Conservation (phyloP, 1,284 basidiomycete species). For the Somion occarium region DNA sequence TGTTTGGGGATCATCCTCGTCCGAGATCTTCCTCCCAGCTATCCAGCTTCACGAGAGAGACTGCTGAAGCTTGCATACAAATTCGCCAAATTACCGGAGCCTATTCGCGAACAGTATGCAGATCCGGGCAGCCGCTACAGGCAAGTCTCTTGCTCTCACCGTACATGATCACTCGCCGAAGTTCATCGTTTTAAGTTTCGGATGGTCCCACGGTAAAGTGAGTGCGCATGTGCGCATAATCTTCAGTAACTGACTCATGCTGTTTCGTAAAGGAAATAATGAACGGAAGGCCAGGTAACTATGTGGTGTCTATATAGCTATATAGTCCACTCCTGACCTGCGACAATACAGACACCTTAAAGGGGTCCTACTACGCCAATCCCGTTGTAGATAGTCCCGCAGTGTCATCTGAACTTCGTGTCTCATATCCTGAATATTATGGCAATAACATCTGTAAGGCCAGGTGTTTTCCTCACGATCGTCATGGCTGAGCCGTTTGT, state of each 20-base stretch:
- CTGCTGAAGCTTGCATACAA: conserved; percentile 69
- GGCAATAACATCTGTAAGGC: conserved; percentile 68
- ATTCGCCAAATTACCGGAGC: conserved; percentile 69
- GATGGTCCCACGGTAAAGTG: conserved; percentile 92
- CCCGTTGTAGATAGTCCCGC: conserved; percentile 64
- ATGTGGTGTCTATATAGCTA: conserved; percentile 3
- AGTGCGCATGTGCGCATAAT: conserved; percentile 1
- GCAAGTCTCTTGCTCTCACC: conserved; percentile 29
- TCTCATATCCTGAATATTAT: conserved; percentile 75
- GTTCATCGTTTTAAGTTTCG: conserved; percentile 51
- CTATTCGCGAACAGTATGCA: conserved; percentile 63
- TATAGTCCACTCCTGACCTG: neutral
- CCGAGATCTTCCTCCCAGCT: conserved; percentile 71
- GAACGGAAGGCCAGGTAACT: conserved; percentile 84
- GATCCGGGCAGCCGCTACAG: conserved; percentile 68
- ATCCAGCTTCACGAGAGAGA: conserved; percentile 56
- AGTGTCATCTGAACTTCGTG: conserved; percentile 48
- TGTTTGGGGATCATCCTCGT: conserved; percentile 80
- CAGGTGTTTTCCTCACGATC: neutral
- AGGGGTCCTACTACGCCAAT: conserved; percentile 93
- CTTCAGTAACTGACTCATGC: conserved; percentile 2
- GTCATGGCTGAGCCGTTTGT: neutral
- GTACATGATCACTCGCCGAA: conserved; percentile 2
- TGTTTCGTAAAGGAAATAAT: conserved; percentile 64
- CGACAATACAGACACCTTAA: conserved; percentile 58